phyloP scores from a whole-genome alignment of 2,329 filamentous ascomycete species.

The Fulvia fulva region DNA sequence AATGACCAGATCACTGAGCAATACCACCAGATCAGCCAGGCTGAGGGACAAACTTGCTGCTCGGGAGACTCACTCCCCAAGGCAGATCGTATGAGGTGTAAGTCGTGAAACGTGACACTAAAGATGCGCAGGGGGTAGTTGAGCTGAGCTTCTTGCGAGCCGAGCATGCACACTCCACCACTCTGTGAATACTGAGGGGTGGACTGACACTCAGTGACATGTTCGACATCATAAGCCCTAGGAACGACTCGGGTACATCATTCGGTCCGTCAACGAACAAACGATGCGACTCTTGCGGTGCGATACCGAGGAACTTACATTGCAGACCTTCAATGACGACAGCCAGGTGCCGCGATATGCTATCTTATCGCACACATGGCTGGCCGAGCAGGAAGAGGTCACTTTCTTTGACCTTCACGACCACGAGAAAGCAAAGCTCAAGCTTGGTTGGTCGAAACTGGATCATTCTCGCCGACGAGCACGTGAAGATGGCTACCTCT shows the following conservation, averaged over 20 bases:
- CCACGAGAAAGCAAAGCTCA: not conserved
- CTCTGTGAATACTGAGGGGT: too few relatives aligned
- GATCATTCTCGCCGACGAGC: constrained; percentile 10
- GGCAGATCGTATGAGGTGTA: too few relatives aligned
- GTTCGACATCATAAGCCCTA: not conserved
- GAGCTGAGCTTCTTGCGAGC: too few relatives aligned
- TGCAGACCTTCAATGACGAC: not conserved
- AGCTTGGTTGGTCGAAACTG: constrained; percentile 12
- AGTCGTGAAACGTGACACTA: too few relatives aligned
- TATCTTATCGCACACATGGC: not conserved
- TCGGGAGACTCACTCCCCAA: too few relatives aligned
- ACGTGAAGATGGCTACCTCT: constrained; percentile 5
- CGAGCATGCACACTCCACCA: too few relatives aligned
- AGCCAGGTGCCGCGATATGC: not conserved
- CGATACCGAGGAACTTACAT: not conserved
- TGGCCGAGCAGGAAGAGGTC: not conserved
- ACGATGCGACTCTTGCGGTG: not conserved
- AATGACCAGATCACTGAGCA: too few relatives aligned
- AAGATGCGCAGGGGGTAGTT: too few relatives aligned
- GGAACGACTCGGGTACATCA: too few relatives aligned
- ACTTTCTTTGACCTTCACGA: constrained; percentile 7
- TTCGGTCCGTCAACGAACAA: not conserved
- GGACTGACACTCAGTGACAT: too few relatives aligned
- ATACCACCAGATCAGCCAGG: too few relatives aligned
- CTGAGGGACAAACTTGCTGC: too few relatives aligned